phyloP scores from a whole-genome alignment of 192 early-diverging fungal species.

The Rhizoclosmatium globosum region DNA sequence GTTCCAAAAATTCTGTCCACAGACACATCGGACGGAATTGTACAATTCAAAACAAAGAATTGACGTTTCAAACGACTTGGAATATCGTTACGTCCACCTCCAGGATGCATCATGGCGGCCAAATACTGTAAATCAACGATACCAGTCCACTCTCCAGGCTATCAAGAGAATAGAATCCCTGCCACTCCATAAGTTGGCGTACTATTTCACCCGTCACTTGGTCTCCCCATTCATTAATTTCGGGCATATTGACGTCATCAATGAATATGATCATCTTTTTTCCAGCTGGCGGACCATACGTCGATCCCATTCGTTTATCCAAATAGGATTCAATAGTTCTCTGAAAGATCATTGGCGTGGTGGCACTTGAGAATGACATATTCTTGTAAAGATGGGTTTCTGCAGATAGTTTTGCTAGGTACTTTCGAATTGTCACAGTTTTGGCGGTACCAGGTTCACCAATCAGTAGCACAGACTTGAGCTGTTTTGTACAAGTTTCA shows the following conservation, averaged over 20 bases:
- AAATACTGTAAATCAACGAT: constrained; percentile 70
- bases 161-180: constrained; percentile 72
- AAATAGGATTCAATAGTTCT: constrained; percentile 70
- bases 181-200: constrained; percentile 69
- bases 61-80: constrained; percentile 66
- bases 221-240: constrained; percentile 77
- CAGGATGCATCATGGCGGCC: constrained; percentile 74
- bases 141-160: constrained; percentile 71
- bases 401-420: constrained; percentile 64
- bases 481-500: constrained; percentile 64
- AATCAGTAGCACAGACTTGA: constrained; percentile 65
- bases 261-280: constrained; percentile 73
- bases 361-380: constrained; percentile 67
- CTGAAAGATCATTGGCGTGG: constrained; percentile 72
- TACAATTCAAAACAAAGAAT: constrained; percentile 69
- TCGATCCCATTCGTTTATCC: constrained; percentile 73
- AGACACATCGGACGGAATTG: constrained; percentile 70
- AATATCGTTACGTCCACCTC: constrained; percentile 72
- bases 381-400: constrained; percentile 70
- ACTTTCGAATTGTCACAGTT: constrained; percentile 68
- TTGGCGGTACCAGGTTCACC: constrained; percentile 73
- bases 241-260: constrained; percentile 75
- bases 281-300: constrained; percentile 71
- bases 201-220: constrained; percentile 71
- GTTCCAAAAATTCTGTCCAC: constrained; percentile 73